Evolutionary conservation across 768 basidiomycete genomes (phyloP).

Genomic region (Botryobasidium botryosum): DNA sequence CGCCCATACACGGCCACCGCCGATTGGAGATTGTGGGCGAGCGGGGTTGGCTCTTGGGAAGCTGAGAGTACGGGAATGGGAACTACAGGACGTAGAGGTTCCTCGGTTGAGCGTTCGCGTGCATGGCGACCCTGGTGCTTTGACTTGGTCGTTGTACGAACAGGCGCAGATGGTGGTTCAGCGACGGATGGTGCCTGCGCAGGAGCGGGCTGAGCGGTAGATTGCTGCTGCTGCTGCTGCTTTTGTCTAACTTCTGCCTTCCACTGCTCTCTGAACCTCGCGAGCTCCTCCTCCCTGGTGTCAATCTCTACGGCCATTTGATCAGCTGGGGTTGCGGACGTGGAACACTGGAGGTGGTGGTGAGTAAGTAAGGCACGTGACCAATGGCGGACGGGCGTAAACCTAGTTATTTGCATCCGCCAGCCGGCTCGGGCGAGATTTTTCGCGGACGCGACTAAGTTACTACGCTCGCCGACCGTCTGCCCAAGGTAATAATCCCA

Average conservation of each 20-base stretch:
- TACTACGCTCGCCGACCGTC: no score
- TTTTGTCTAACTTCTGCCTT: conserved; percentile 35
- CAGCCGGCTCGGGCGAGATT: no score
- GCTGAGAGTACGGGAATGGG: background rate
- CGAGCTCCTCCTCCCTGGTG: conserved; percentile 56
- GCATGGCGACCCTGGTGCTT: background rate
- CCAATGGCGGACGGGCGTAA: no score
- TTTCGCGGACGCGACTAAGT: no score
- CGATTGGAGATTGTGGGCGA: conserved; percentile 24
- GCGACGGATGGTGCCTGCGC: conserved; percentile 1
- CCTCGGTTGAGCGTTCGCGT: background rate
- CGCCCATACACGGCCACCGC: conserved; percentile 47
- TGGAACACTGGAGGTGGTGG: no score
- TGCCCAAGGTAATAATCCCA: no score
- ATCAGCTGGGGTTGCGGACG: no score
- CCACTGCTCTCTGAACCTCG: conserved; percentile 57
- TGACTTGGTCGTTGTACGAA: background rate
- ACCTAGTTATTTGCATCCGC: no score
- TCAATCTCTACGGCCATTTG: no score
- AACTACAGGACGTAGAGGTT: background rate
- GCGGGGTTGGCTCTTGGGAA: background rate
- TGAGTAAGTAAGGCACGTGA: no score
- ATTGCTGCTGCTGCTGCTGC: background rate
- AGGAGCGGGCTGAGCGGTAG: background rate
- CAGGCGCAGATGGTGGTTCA: background rate